Evolutionary conservation across 2,329 filamentous ascomycete species (phyloP).

Genomic region (Stemphylium beticola): DNA sequence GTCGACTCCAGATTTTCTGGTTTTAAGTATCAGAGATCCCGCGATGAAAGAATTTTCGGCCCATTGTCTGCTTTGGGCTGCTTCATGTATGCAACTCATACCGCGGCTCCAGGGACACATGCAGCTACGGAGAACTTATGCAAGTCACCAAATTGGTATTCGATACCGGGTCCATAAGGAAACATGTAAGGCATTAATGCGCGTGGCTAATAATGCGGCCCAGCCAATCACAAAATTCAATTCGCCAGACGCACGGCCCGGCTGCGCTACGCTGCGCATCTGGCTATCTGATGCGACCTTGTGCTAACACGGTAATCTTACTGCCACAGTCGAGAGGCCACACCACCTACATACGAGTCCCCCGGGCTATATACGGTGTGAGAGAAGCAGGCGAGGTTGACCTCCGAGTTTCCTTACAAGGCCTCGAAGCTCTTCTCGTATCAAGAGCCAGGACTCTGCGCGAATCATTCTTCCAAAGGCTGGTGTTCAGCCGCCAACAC

Average conservation of each 20-base stretch:
- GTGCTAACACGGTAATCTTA: slow-evolving; percentile 1
- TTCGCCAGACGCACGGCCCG: slow-evolving; percentile 4
- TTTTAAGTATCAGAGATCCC: slow-evolving; percentile 3
- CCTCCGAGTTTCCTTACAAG: slow-evolving; percentile 4
- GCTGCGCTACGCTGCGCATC: not conserved
- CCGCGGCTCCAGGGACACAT: slow-evolving; percentile 2
- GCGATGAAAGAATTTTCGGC: slow-evolving; percentile 5
- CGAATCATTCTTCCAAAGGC: not conserved
- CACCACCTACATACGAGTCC: not conserved
- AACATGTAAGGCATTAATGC: slow-evolving; percentile 6
- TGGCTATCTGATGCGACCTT: not conserved
- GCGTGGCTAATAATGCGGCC: not conserved
- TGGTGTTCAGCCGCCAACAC: not conserved
- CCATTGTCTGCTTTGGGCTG: slow-evolving; percentile 11
- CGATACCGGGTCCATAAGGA: slow-evolving; percentile 2
- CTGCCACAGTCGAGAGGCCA: not conserved
- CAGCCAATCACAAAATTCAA: slow-evolving; percentile 4
- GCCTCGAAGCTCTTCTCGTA: slow-evolving; percentile 6
- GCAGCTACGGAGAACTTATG: slow-evolving; percentile 17
- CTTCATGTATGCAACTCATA: slow-evolving; percentile 15
- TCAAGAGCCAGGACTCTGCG: slow-evolving; percentile 10
- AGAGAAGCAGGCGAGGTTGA: not conserved
- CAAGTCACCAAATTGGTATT: slow-evolving; percentile 15
- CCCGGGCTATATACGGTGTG: not conserved
- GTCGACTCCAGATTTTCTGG: not conserved